These are phyloP conservation scores for Hypoxylon sp. DNA, from an alignment of 2,329 filamentous ascomycete species.

Conservation along the genomic window DNA sequence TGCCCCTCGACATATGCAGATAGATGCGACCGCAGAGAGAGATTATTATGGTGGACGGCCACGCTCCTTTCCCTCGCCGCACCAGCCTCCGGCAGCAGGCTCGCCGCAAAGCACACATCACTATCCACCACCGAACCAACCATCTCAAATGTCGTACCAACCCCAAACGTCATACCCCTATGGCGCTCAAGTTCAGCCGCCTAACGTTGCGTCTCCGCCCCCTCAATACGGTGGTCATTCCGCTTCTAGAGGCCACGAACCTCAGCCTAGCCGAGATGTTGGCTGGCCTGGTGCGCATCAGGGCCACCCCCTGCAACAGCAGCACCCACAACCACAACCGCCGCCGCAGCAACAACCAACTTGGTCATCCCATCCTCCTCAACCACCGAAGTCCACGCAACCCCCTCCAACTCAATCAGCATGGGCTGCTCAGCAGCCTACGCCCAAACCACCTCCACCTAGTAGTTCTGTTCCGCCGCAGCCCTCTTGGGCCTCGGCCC, in stretches of 20 bases:
- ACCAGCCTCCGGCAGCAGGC: conserved; percentile 57
- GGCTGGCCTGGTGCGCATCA: conserved; percentile 54
- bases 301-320: conserved; percentile 52
- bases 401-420: conserved; percentile 55
- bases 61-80: conserved; percentile 52
- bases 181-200: conserved; percentile 57
- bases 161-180: conserved; percentile 61
- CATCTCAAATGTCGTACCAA: conserved; percentile 58
- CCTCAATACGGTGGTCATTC: conserved; percentile 67
- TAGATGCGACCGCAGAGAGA: conserved; percentile 56
- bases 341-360: conserved; percentile 50
- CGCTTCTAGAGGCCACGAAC: conserved; percentile 60
- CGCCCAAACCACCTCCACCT: conserved; percentile 55
- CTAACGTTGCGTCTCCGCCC: conserved; percentile 64
- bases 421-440: conserved; percentile 57
- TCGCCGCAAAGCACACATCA: conserved; percentile 64
- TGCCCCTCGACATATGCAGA: conserved; percentile 61
- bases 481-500: conserved; percentile 53
- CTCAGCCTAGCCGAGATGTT: conserved; percentile 54
- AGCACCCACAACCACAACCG: conserved; percentile 49
- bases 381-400: conserved; percentile 54
- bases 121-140: conserved; percentile 59
- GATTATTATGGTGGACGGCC: conserved; percentile 63
- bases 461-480: conserved; percentile 54
- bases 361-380: conserved; percentile 57